Percentiles rank a stretch among this genome's conserved stretches.
These are phyloP conservation scores for Stachybotrys elegans DNA, from an alignment of 2,329 filamentous ascomycete genomes.

Conservation along the genomic window DNA sequence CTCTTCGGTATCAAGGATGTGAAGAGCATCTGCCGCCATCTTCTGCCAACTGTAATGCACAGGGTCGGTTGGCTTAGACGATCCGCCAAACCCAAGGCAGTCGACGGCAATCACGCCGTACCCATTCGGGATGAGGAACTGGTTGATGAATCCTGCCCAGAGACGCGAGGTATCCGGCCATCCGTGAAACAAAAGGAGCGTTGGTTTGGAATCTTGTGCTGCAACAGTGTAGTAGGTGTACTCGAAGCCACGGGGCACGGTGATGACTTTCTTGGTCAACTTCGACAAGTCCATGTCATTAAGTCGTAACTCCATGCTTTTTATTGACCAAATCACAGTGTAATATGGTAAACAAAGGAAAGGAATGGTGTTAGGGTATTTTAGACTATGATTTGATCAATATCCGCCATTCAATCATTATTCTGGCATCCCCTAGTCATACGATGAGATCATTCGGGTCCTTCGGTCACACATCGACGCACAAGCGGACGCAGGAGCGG, in stretches of 20 bases:
- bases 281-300: constrained; percentile 14
- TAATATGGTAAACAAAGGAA: too few species aligned
- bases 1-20: constrained; percentile 34
- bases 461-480: too few species aligned
- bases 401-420: too few species aligned
- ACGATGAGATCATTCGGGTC: too few species aligned
- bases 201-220: constrained; percentile 19
- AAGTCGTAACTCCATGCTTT: too few species aligned
- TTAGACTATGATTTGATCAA: too few species aligned
- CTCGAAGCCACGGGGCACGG: constrained; percentile 23
- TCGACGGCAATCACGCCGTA: constrained; percentile 33
- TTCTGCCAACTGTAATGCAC: constrained; percentile 27
- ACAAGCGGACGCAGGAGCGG: too few species aligned
- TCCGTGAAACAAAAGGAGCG: constrained; percentile 40
- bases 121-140: constrained; percentile 29
- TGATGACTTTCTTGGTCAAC: constrained; percentile 20
- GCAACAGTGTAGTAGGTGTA: constrained; percentile 35
- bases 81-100: constrained; percentile 32
- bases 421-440: too few species aligned
- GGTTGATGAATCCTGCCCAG: constrained; percentile 35
- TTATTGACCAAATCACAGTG: too few species aligned
- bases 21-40: constrained; percentile 29
- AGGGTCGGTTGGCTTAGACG: constrained; percentile 33
- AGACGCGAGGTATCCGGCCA: constrained; percentile 41
- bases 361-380: too few species aligned